Base-by-base conservation (phyloP, 2,329 filamentous ascomycete species). In the Rhynchosporium agropyri region DNA sequence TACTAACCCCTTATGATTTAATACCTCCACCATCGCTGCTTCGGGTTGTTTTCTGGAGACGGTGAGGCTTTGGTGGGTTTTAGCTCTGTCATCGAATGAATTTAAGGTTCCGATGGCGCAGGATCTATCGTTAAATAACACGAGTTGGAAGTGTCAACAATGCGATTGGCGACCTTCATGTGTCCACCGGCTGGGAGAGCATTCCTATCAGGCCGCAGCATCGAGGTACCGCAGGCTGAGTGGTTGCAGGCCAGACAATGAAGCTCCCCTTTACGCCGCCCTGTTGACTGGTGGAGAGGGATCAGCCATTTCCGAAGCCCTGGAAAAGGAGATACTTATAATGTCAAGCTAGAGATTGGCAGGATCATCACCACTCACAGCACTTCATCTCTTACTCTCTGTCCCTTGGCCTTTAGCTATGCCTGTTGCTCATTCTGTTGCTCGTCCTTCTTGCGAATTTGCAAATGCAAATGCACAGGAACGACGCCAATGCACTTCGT, bases 251-350 rank as follows among this genome's bases (percentile, higher is more conserved):
- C 20, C 33, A 54, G 51, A 33, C 28, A 33, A 36, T 42, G 40
- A 54, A 54, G 40, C 36, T 40, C 51, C 38, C 38, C 13, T 42
- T 54, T 40, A n/a, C 12, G n/a, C 8, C 36, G n/a, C n/a, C 36
- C 33, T 38, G 20, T 29, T 54, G 51, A 54, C n/a, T 54, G 51
- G 51, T 54, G 51, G 51, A 54, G 51, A 54, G 28, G 33, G 55
- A 63, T 50, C 31, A 50, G 33, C 46, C 54, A 46, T 40, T 50
- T 48, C 62, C 62, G 62, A 61, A 63, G 60, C 55, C 58, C 63
- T 42, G 51, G 33, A 40, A 33, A 38, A 40, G 50, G 42, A 45
- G 42, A n/a, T 4, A n/a, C 20, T 20, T 20, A 20, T 20, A 43
- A 13, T 15, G n/a, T 20, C 42, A 56, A 6, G 50, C 40, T 43